Evolutionary conservation across 1,284 basidiomycete genomes (phyloP), one percentile per base, ranked within the genome.

Genomic region (Microbotryum silenes-acaulis): DNA sequence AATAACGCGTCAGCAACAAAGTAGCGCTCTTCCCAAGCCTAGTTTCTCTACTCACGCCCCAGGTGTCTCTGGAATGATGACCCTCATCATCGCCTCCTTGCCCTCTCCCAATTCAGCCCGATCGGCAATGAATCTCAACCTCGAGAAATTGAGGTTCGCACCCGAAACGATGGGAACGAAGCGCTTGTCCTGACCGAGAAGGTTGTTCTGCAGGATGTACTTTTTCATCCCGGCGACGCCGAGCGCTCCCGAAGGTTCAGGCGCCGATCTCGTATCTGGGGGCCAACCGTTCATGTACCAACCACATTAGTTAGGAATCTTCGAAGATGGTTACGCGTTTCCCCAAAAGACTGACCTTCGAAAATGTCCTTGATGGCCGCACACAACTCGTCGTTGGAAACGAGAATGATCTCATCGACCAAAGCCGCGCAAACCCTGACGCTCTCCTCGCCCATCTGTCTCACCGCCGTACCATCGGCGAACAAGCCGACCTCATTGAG

Each of bases 311-410:
- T 20, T n/a, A 14, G 1, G 9, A 9, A 14, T 57, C 2, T 6
- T 44, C 25, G 0, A 9, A 3, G 29, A 27, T 10, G 29, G 2
- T 23, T 8, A 51, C 29, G 49, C 14, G 29, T 5, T 14, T 20
- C 20, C 8, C 4, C 3, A 14, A 48, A 5, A 42, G 45, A n/a
- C 77, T 68, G 65, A 91, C 92, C 93, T 80, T 98, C 93, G 72
- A 97, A 99, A 29, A 97, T 87, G 73, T 98, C 96, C 77, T 97
- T 97, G 79, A 98, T 97, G 20, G 93, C 92, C 5, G 96, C 96
- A 74, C 96, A 99, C 59, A 99, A 86, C 75, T 96, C 96, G 73
- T 99, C 96, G 68, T 96, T 98, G 74, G 87, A 84, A 23, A 89
- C 90, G 68, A 88, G 82, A 49, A 93, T 84, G 42, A 98, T 79